Evolutionary conservation across 2,329 filamentous ascomycete species (phyloP).

Genomic region (Epichloe glyceriae): DNA sequence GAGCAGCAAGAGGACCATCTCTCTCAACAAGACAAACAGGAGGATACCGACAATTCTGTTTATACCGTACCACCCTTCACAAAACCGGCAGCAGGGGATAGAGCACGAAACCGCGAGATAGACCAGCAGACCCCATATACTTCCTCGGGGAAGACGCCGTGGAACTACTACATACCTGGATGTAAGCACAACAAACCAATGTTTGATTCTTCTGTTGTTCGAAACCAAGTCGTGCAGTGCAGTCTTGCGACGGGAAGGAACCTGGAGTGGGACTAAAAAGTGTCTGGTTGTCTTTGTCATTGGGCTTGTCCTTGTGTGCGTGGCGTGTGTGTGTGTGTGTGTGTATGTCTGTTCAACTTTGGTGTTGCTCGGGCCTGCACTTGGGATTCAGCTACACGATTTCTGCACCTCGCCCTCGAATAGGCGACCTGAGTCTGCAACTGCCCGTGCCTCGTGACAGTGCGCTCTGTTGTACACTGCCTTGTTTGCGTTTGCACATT

Average conservation of each 20-base stretch:
- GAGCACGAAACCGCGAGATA: not conserved
- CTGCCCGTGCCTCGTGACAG: slow-evolving; percentile 15
- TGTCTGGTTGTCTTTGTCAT: not conserved
- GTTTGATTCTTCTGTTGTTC: not conserved
- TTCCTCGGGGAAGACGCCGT: not conserved
- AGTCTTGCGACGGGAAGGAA: not conserved
- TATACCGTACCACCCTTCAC: not conserved
- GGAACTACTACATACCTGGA: not conserved
- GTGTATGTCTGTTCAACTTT: not conserved
- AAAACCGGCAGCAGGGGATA: not conserved
- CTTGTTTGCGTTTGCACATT: slow-evolving; percentile 4
- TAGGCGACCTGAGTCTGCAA: slow-evolving; percentile 14
- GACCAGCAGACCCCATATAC: not conserved
- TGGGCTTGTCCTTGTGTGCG: not conserved
- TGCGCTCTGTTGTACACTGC: slow-evolving; percentile 5
- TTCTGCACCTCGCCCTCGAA: slow-evolving; percentile 6
- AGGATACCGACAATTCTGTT: not conserved
- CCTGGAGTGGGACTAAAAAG: not conserved
- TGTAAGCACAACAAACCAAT: slow-evolving; percentile 1
- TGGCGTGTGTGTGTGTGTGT: not conserved
- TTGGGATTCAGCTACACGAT: slow-evolving; percentile 1
- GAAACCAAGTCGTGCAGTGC: not conserved
- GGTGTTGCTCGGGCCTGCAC: not conserved
- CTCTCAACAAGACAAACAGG: not conserved
- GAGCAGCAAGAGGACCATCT: not conserved